Evolutionary conservation across 2,329 filamentous ascomycete genomes (phyloP), one percentile per base, ranked within the genome.

Genomic region (Cephalotrichum gorgonifer): DNA sequence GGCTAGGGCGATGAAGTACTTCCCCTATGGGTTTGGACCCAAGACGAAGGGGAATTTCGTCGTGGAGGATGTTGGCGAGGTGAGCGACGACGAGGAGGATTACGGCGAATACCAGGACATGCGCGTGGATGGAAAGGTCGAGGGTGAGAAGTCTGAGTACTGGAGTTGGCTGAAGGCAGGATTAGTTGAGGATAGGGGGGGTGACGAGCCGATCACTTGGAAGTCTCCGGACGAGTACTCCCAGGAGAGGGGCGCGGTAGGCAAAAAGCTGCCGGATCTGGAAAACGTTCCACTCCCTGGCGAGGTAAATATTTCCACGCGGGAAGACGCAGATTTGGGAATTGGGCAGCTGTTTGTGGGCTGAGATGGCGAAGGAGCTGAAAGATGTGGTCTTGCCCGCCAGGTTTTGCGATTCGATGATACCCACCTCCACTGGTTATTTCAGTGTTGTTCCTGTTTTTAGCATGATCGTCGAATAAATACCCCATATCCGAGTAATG

Each of bases 11-110:
- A 54, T 64, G 31, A 74, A 74, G 57, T 73, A 63, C 57, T 73
- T 73, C 46, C 69, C 70, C 0, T 73, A 71, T 48, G 69, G 70
- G 2, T 74, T 63, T 54, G 70, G 72, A 0, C 65, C 68, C 2
- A 66, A 67, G 2, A 66, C 58, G 0, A 68, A 68, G 2, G 64
- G 59, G 0, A 63, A 51, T 12, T 70, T 74, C 51, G 66, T 71
- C 3, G 64, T 74, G 46, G 69, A 73, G 52, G 68, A 71, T 45
- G 62, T 73, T 26, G 69, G 64, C 1, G 68, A 70, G 35, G 55
- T 66, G 9, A 62, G 61, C 7, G 65, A 71, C 17, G 64, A 70
- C 43, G 67, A 70, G 41, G 66, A 71, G 52, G 62, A 67, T 26
- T 69, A 69, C 51, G 67, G 67, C 3, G 64, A 68, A 22, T 71